Evolutionary conservation across 768 basidiomycete species (phyloP).

Genomic region (Tulasnella sp.): DNA sequence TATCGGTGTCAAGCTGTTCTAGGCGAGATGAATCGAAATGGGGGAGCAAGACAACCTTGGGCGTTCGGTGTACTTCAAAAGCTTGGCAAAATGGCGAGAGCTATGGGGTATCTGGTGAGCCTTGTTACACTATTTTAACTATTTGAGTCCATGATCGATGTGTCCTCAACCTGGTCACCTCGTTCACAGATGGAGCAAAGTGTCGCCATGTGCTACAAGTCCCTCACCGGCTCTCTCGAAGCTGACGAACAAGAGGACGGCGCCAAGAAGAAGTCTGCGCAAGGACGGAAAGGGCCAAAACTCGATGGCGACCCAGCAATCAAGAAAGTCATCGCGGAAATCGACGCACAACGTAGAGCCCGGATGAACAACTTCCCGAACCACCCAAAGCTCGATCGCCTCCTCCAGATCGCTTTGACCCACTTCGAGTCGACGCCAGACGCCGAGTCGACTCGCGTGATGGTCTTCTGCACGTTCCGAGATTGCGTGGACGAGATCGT

Average conservation of each 20-base stretch:
- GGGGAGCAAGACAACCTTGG: constrained; percentile 44
- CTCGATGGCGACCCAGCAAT: constrained; percentile 42
- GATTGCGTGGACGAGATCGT: constrained; percentile 91
- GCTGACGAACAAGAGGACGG: constrained; percentile 34
- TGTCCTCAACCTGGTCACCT: neutral
- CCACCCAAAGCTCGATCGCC: constrained; percentile 91
- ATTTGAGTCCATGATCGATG: neutral
- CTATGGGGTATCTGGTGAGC: constrained; percentile 83
- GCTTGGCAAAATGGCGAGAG: constrained; percentile 63
- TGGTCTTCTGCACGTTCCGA: constrained; percentile 92
- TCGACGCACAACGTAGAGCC: constrained; percentile 54
- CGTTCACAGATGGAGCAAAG: constrained; percentile 72
- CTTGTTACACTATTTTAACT: neutral
- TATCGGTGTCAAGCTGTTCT: constrained; percentile 53
- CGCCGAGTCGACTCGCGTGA: constrained; percentile 58
- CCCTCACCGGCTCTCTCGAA: constrained; percentile 39
- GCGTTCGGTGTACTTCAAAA: constrained; percentile 51
- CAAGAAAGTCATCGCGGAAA: constrained; percentile 60
- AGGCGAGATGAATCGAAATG: constrained; percentile 35
- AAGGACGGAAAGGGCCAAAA: constrained; percentile 30
- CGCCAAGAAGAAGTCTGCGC: constrained; percentile 35
- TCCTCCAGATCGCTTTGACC: constrained; percentile 67
- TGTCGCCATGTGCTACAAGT: constrained; percentile 68
- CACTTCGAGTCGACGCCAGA: constrained; percentile 62
- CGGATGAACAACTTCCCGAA: constrained; percentile 50